A percentile compares a stretch with the other conserved stretches of the same genome.
Conservation (phyloP, 192 early-diverging fungal species). For the Coemansia sp. region DNA sequence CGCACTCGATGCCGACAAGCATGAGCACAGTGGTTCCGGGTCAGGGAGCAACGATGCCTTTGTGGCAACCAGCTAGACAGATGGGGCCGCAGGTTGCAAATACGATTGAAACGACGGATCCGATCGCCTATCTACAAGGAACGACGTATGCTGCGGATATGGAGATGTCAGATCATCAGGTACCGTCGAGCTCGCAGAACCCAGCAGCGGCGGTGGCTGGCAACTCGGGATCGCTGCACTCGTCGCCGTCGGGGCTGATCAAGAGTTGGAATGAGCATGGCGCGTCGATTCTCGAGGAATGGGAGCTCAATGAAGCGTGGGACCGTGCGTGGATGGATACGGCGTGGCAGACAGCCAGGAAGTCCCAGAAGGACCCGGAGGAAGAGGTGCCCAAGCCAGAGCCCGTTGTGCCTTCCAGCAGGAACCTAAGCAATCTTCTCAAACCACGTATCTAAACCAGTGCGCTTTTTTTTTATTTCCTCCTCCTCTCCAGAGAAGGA, state of each 20-base stretch:
- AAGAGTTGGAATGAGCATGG: conserved; percentile 46
- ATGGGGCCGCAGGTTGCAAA: conserved; percentile 5
- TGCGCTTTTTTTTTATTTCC: background rate
- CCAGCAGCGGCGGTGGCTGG: background rate
- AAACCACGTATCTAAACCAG: conserved; percentile 44
- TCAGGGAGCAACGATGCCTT: background rate
- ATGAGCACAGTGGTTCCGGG: conserved; percentile 19
- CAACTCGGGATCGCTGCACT: conserved; percentile 3
- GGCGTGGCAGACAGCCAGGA: conserved; percentile 34
- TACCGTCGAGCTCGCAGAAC: conserved; percentile 9
- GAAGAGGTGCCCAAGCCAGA: conserved; percentile 18
- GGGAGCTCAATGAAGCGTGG: conserved; percentile 54
- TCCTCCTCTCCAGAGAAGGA: too few species aligned
- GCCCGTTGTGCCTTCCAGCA: conserved; percentile 33
- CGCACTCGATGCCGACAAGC: conserved; percentile 33
- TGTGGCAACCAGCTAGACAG: background rate
- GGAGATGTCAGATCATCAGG: conserved; percentile 29
- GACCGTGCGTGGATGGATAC: conserved; percentile 53
- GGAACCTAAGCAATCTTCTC: conserved; percentile 45
- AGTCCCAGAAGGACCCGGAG: conserved; percentile 10
- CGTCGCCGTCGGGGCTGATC: conserved; percentile 14
- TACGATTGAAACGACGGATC: conserved; percentile 10
- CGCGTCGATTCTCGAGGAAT: conserved; percentile 46
- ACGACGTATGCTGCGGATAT: conserved; percentile 42
- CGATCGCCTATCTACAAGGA: conserved; percentile 39